Evolutionary conservation across 129 eudicot species (phyloP), one percentile per base, ranked within the genome.

Genomic region (Flaveria brownii): DNA sequence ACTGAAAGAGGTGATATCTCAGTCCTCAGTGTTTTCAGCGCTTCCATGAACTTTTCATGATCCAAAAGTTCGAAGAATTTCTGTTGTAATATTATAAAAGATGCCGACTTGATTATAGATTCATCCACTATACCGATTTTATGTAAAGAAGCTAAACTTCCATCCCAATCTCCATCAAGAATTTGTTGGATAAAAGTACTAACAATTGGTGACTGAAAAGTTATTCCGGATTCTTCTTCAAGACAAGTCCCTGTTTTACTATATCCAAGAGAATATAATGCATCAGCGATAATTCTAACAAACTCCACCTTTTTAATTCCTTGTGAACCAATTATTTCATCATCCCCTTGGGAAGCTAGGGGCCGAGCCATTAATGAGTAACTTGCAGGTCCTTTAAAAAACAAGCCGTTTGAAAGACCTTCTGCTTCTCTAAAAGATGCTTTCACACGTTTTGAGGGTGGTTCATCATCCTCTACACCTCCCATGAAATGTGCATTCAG

Each of bases 401-500:
- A 70, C 30, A 22, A 50, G 16, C 92, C 88, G 92, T 88, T 87
- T 16, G 83, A 85, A 81, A 81, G 72, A 79, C 86, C 83, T 77
- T 70, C 83, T 74, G 80, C 72, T 64, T 83, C 82, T 77, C 56
- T 79, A 59, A 85, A 75, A 64, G 93, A 81, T 65, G 87, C 91
- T 85, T 87, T 91, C 91, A 87, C 85, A 61, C 97, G 96, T 82
- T 93, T 93, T 80, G 88, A 88, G 79, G 97, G 97, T 91, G 97
- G 97, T 85, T 87, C 91, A 54, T 86, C 90, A 80, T 93, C 96
- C 85, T 84, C 88, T 83, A 77, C 88, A 82, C 90, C 96, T 91
- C 96, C 97, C 97, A 93, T 93, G 98, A 88, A 93, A 91, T 81
- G 96, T 78, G 85, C 77, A 88, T 75, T 93, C 93, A 93, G 92